Evolutionary conservation across 2,329 filamentous ascomycete genomes (phyloP), one percentile per base, ranked within the genome.

Genomic region (Geosmithia putterillii): DNA sequence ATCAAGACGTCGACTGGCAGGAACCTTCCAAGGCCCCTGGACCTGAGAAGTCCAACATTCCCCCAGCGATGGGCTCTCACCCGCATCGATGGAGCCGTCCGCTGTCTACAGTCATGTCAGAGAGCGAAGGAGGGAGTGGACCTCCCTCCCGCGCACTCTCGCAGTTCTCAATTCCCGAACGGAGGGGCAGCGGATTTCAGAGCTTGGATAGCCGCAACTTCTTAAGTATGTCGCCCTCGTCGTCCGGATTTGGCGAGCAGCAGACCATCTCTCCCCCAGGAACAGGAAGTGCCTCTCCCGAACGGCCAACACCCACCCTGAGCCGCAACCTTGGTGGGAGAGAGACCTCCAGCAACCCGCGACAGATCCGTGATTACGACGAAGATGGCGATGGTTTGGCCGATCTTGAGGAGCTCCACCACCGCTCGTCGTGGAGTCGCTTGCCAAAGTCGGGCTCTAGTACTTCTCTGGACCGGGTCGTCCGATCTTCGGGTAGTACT

Each of bases 341-440:
- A 46, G 58, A 60, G 44, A 47, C 54, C 38, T 50, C 63, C 49
- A 50, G 64, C 51, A 62, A 62, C 21, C 49, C 57, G 7, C 69
- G 66, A 38, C 62, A 71, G 23, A 63, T 81, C 36, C 68, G 69
- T 18, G 69, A 81, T 47, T 69, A 74, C 46, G 78, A 82, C 48
- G 79, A 82, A 54, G 65, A 81, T 49, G 76, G 77, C 4, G 79
- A 83, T 52, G 76, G 76, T 2, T 63, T 83, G 20, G 72, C 74
- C 5, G 77, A 81, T 45, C 62, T 83, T 41, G 67, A 75, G 32
- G 61, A 70, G 19, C 60, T 76, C 20, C 65, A 69, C 17, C 63
- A 67, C 41, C 67, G 72, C 19, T 66, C 74, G 10, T 81, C 77
- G 0, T 66, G 74, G 36, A 66, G 65, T 8, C 69, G 69, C 21